Percentiles rank a stretch among this genome's conserved stretches.
Evolutionary conservation across 164 flowering plant species (phyloP).

Genomic region (Paratinospora sagittata): DNA sequence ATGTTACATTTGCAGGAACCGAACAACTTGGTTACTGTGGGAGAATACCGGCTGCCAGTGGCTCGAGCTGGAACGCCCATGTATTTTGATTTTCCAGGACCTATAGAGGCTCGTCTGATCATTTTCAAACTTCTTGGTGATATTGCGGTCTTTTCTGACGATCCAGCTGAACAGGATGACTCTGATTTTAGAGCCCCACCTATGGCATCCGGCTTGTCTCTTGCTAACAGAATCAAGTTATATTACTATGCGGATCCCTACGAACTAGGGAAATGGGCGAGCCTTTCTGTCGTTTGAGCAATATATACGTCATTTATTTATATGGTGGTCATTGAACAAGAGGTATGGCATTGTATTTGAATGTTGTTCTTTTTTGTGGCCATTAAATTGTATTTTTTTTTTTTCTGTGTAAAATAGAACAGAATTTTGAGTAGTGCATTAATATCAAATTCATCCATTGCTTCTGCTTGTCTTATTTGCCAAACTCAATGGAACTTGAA

Average conservation of each 20-base stretch:
- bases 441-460: neutral
- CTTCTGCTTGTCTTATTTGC: neutral
- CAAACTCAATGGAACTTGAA: neutral
- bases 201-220: slow-evolving; percentile 60
- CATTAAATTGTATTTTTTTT: neutral
- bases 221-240: slow-evolving; percentile 66
- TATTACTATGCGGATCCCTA: slow-evolving; percentile 83
- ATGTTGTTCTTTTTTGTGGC: neutral
- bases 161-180: slow-evolving; percentile 67
- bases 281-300: slow-evolving; percentile 67
- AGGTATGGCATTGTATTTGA: neutral
- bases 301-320: neutral
- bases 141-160: slow-evolving; percentile 72
- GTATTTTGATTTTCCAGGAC: slow-evolving; percentile 89
- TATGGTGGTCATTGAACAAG: neutral
- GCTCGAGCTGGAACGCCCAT: slow-evolving; percentile 67
- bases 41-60: slow-evolving; percentile 78
- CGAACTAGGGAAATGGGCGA: slow-evolving; percentile 92
- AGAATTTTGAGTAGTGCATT: neutral
- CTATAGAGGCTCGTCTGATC: slow-evolving; percentile 49
- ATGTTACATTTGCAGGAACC: slow-evolving; percentile 52
- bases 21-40: slow-evolving; percentile 51
- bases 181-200: slow-evolving; percentile 32
- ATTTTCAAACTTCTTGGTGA: slow-evolving; percentile 80
- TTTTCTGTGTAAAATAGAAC: neutral